phyloP scores from a whole-genome alignment of 192 early-diverging fungal species.

The Haplosporangium gracile region DNA sequence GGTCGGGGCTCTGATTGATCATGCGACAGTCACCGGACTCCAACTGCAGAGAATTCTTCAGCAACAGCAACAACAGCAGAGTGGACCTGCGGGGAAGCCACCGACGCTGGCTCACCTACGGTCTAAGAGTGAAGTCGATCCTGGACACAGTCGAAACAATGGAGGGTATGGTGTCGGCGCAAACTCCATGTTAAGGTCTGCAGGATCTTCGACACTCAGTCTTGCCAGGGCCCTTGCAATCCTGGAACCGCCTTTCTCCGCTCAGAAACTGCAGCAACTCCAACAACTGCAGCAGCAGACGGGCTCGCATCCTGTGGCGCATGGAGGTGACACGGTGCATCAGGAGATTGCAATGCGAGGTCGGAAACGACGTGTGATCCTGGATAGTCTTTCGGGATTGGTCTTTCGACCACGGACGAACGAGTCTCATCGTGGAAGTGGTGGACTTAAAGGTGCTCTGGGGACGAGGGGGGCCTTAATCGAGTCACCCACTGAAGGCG shows the following conservation, averaged over 20 bases:
- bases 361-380: slow-evolving; percentile 16
- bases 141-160: not conserved
- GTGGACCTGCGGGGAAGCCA: not conserved
- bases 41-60: not conserved
- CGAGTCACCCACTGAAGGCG: not conserved
- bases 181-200: not conserved
- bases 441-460: not conserved
- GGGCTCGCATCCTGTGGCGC: not conserved
- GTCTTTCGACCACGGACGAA: slow-evolving; percentile 33
- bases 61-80: not conserved
- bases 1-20: slow-evolving; percentile 26
- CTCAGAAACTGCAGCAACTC: not conserved
- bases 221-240: slow-evolving; percentile 4
- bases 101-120: slow-evolving; percentile 13
- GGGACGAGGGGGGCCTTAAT: not conserved
- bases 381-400: slow-evolving; percentile 20
- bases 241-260: not conserved
- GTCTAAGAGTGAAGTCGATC: slow-evolving; percentile 17
- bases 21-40: slow-evolving; percentile 9
- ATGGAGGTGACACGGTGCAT: not conserved
- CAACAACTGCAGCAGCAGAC: not conserved
- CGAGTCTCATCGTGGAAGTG: not conserved
- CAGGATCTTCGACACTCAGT: not conserved
- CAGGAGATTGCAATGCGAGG: slow-evolving; percentile 12
- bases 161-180: not conserved